Base-by-base conservation (phyloP, 305 asterid genomes). In the Fraxinus floribunda region DNA sequence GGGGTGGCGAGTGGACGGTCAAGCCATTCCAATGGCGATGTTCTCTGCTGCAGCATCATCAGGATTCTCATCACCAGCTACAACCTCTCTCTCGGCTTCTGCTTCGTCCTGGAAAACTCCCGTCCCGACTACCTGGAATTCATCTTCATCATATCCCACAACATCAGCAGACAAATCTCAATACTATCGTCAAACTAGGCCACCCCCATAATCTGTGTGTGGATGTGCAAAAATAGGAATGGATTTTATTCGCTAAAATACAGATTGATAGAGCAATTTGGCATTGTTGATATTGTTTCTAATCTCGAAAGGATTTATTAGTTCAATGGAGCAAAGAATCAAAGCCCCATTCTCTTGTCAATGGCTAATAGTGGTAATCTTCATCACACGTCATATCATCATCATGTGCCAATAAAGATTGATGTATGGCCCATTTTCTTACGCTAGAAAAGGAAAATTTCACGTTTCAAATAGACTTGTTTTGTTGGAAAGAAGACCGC, bases 1-100 rank as follows among this genome's bases (percentile, higher is more conserved):
- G 93, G 86, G 78, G 22, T 85, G 87, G 90, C 87, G 87, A 83
- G 70, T 84, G 88, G 89, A 87, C 62, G 60, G 39, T 82, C 73
- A 80, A 24, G 76, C 85, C 4, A 85, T 82, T 82, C 92, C 93
- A 81, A 72, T 66, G 80, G 82, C 93, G 81, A 81, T 81, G 82
- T 83, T 85, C 64, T 66, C 87, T 5, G n/a, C 88, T 86, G 95
- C 98, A 92, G 98, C 98, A 94, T 94, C 98, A 94, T 94, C 98
- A 92, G 98, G 98, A 94, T 94, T 94, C 98, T 85, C 95, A 84
- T 82, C 90, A 78, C 86, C 90, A 84, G 90, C 84, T 79, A 86
- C 88, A 80, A 83, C 76, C 77, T 79, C 79, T 77, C 79, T 79
- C 38, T 20, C 81, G 1, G 66, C 82, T 68, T 68, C 88, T 57